phyloP scores from a whole-genome alignment of 306 rosid genomes.

The Vigna hirtella region DNA sequence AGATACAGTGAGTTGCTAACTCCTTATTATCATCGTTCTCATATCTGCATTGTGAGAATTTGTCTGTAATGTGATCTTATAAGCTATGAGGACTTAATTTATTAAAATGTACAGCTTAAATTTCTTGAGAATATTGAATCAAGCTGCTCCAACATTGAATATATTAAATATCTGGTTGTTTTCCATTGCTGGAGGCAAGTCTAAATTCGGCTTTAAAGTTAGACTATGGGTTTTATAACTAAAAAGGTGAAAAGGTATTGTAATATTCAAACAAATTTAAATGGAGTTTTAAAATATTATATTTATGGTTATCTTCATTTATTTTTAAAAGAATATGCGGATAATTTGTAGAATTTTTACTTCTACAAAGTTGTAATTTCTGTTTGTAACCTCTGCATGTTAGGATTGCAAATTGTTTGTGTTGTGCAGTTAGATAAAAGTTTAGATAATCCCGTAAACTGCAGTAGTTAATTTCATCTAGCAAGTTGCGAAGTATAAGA shows the following conservation, averaged over 20 bases:
- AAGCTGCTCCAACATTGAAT: slow-evolving; percentile 5
- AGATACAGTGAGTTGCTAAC: slow-evolving; percentile 64
- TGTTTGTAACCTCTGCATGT: slow-evolving; percentile 6
- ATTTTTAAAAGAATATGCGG: neutral
- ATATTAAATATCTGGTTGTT: slow-evolving; percentile 4
- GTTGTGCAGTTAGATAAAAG: slow-evolving; percentile 13
- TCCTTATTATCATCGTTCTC: slow-evolving; percentile 18
- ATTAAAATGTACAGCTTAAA: neutral
- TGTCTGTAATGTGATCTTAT: slow-evolving; percentile 14
- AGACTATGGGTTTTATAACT: neutral
- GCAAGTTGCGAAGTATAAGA: slow-evolving; percentile 6
- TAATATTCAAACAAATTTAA: neutral
- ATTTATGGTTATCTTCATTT: slow-evolving; percentile 13
- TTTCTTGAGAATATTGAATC: slow-evolving; percentile 29
- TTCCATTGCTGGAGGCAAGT: neutral
- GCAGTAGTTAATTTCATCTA: neutral
- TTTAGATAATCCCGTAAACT: slow-evolving; percentile 9
- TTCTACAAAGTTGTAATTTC: neutral
- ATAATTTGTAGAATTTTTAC: neutral
- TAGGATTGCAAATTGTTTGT: slow-evolving; percentile 24
- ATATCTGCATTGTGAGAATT: slow-evolving; percentile 11
- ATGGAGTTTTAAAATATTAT: neutral
- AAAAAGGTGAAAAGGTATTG: neutral
- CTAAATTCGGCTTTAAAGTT: neutral
- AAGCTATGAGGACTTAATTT: slow-evolving; percentile 12